Evolutionary conservation across 148 eudicot species (phyloP).

Genomic region (Amaranthus hypochondriacus): DNA sequence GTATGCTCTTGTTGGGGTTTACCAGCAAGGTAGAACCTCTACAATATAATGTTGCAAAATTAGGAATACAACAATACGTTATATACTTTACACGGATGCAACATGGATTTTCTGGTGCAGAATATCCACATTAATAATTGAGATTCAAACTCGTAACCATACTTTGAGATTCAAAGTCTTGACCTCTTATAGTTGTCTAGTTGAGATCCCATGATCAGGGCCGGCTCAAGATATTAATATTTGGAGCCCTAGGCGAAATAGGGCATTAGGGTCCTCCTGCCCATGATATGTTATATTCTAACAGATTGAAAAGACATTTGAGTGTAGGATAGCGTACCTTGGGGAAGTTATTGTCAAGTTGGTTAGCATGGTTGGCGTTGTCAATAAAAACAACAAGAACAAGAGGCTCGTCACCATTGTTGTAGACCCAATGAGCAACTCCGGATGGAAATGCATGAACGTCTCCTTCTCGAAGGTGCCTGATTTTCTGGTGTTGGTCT

Average conservation of each 20-base stretch:
- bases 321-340: conserved; percentile 33
- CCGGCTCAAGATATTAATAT: no score
- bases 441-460: conserved; percentile 61
- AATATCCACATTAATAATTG: no score
- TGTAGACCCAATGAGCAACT: conserved; percentile 66
- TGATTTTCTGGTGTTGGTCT: conserved; percentile 70
- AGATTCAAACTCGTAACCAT: no score
- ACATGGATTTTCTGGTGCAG: no score
- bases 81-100: no score
- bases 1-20: conserved; percentile 38
- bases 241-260: no score
- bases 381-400: conserved; percentile 40
- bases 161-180: no score
- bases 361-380: conserved; percentile 52
- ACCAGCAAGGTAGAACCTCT: conserved; percentile 81
- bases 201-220: no score
- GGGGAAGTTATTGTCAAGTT: conserved; percentile 51
- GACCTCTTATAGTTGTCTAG: no score
- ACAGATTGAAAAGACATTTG: no score
- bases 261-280: no score
- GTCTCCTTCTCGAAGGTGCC: conserved; percentile 54
- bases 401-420: conserved; percentile 53
- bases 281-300: no score
- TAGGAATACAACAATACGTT: not conserved
- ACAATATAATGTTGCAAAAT: not conserved